phyloP scores from a whole-genome alignment of 2,329 filamentous ascomycete species.

The Alternaria infectoria region DNA sequence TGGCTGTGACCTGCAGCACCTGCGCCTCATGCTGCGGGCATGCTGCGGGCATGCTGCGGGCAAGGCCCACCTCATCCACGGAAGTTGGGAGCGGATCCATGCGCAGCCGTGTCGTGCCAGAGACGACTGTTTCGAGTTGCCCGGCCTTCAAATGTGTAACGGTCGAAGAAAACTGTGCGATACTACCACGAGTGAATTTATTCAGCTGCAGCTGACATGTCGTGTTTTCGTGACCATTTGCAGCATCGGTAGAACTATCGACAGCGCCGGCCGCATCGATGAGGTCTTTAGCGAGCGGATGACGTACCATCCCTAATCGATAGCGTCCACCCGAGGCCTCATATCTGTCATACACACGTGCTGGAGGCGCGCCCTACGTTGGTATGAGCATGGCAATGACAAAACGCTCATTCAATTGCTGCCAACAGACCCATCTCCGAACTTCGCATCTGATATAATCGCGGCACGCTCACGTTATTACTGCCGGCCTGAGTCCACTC shows the following conservation, averaged over 20 bases:
- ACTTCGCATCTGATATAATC: slow-evolving; percentile 19
- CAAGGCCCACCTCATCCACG: slow-evolving; percentile 12
- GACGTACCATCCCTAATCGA: slow-evolving; percentile 16
- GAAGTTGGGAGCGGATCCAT: slow-evolving; percentile 8
- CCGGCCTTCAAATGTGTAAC: background rate
- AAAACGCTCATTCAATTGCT: background rate
- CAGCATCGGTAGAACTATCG: background rate
- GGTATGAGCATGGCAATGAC: background rate
- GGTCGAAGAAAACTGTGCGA: background rate
- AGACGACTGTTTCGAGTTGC: slow-evolving; percentile 1
- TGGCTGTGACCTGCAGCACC: slow-evolving; percentile 8
- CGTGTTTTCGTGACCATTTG: background rate
- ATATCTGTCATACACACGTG: slow-evolving; percentile 1
- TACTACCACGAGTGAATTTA: background rate
- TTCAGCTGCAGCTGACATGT: background rate
- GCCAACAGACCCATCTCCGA: background rate
- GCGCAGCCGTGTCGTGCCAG: slow-evolving; percentile 12
- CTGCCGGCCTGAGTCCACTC: background rate
- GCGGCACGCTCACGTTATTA: background rate
- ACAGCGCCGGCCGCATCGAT: background rate
- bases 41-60: slow-evolving; percentile 1
- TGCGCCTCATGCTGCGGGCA: slow-evolving; percentile 19
- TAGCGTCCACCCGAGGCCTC: slow-evolving; percentile 4
- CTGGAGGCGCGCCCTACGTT: slow-evolving; percentile 2
- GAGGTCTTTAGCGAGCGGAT: slow-evolving; percentile 9